Evolutionary conservation across 2,329 filamentous ascomycete species (phyloP), one percentile per base, ranked within the genome.

Genomic region (Blumeriella jaapii): DNA sequence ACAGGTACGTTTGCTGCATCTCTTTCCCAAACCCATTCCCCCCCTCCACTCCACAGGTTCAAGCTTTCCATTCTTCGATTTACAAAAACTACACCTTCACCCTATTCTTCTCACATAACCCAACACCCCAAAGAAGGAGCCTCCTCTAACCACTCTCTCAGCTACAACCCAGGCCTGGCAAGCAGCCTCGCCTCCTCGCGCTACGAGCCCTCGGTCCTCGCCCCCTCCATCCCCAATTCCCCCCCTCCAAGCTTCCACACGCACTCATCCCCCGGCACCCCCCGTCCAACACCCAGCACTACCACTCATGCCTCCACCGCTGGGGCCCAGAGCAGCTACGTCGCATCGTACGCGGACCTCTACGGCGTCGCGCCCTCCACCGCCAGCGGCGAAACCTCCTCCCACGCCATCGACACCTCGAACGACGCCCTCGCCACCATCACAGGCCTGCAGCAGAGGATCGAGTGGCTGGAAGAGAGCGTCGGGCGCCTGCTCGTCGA

Each of bases 301-400:
- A 24, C 8, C 11, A 38, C 17, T 38, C 41, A 24, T 2, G 31
- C 34, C 8, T 35, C 32, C 4, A 22, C 14, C 27, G 15, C 24
- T 13, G 15, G 23, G 9, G 18, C 9, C 2, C 36, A n/a, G n/a
- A n/a, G n/a, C n/a, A n/a, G n/a, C n/a, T n/a, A n/a, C n/a, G n/a
- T n/a, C n/a, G n/a, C 29, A 6, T 33, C 36, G 8, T 40, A 40
- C 18, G 36, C 40, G 2, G 50, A 50, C 3, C 36, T 53, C 11
- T 53, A 49, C 49, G 50, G 50, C 4, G 45, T 53, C 6, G 50
- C 50, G 6, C 32, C 40, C 8, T 44, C 38, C n/a, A 52, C 48
- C 2, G 37, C 40, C 11, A 38, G 33, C 9, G 40, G 34, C n/a
- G 34, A 27, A 0, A 45, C 39, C 29, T 31, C 35, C 15, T 29